Conservation (phyloP, 2,329 filamentous ascomycete species). For the Aureobasidium sp. region DNA sequence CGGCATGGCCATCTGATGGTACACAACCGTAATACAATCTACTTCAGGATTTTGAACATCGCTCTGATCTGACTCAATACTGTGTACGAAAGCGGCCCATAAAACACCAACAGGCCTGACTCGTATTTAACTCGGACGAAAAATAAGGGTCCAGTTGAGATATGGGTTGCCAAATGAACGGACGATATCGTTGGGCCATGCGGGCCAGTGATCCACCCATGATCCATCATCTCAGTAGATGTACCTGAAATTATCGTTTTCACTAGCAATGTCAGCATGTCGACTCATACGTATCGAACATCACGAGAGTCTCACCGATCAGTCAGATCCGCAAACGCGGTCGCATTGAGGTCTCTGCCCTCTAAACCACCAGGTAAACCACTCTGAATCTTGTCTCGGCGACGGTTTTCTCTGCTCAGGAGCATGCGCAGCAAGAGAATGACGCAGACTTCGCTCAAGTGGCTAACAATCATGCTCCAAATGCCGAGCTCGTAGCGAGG, state of each 20-base stretch:
- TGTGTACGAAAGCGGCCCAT: not conserved
- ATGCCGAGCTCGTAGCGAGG: conserved; percentile 44
- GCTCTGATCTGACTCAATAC: not conserved
- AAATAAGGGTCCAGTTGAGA: not conserved
- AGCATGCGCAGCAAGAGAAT: conserved; percentile 39
- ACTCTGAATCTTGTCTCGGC: conserved; percentile 41
- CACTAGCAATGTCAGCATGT: conserved; percentile 16
- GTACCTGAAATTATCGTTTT: conserved; percentile 39
- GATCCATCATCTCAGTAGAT: conserved; percentile 19
- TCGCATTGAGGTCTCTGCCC: conserved; percentile 39
- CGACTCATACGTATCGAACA: not conserved
- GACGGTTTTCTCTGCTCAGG: conserved; percentile 35
- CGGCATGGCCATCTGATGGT: not conserved
- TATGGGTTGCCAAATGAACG: not conserved
- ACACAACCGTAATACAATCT: not conserved
- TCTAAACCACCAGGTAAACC: conserved; percentile 38
- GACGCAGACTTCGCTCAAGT: conserved; percentile 42
- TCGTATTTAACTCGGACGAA: not conserved
- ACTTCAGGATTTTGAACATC: not conserved
- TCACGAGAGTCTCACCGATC: conserved; percentile 27
- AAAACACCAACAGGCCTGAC: not conserved
- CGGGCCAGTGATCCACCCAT: not conserved
- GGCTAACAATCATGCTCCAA: conserved; percentile 48
- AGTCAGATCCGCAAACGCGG: conserved; percentile 46
- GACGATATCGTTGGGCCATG: not conserved